Evolutionary conservation across 495 filamentous ascomycete species (phyloP).

Genomic region (Penicillium diatomitis): DNA sequence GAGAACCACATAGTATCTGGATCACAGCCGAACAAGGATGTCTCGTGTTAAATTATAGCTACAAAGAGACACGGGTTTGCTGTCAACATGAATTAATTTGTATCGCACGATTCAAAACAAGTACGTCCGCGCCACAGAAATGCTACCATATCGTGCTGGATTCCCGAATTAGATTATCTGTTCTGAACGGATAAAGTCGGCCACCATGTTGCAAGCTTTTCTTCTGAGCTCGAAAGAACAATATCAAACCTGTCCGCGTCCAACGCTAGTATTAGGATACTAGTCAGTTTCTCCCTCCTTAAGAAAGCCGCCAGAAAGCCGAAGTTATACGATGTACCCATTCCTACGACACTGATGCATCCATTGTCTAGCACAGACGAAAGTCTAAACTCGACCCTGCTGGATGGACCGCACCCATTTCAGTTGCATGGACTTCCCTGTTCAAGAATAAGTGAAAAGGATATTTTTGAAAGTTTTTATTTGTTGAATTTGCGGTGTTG

Average conservation of each 20-base stretch:
- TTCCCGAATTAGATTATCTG: slow-evolving; percentile 44
- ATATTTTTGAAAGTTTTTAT: no score
- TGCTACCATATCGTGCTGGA: slow-evolving; percentile 36
- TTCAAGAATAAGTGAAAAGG: slow-evolving; percentile 7
- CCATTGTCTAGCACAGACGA: slow-evolving; percentile 8
- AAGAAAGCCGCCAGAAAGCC: slow-evolving; percentile 15
- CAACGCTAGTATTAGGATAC: slow-evolving; percentile 14
- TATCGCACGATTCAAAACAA: slow-evolving; percentile 28
- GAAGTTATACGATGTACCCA: slow-evolving; percentile 24
- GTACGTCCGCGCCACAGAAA: slow-evolving; percentile 22
- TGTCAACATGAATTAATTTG: slow-evolving; percentile 40
- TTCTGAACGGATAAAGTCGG: slow-evolving; percentile 32
- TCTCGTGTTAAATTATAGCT: slow-evolving; percentile 22
- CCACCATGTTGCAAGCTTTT: slow-evolving; percentile 5
- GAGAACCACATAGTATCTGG: slow-evolving; percentile 24
- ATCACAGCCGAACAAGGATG: slow-evolving; percentile 32
- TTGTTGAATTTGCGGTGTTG: no score
- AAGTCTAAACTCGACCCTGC: slow-evolving; percentile 2
- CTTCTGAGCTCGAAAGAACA: slow-evolving; percentile 19
- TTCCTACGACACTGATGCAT: slow-evolving; percentile 28
- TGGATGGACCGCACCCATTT: slow-evolving; percentile 16
- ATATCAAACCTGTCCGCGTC: slow-evolving; percentile 21
- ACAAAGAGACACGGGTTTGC: slow-evolving; percentile 26
- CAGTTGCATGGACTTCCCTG: slow-evolving; percentile 17
- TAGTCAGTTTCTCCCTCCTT: slow-evolving; percentile 25